phyloP scores from a whole-genome alignment of 2,329 filamentous ascomycete species.

The Mycosphaerelloides madeirae region DNA sequence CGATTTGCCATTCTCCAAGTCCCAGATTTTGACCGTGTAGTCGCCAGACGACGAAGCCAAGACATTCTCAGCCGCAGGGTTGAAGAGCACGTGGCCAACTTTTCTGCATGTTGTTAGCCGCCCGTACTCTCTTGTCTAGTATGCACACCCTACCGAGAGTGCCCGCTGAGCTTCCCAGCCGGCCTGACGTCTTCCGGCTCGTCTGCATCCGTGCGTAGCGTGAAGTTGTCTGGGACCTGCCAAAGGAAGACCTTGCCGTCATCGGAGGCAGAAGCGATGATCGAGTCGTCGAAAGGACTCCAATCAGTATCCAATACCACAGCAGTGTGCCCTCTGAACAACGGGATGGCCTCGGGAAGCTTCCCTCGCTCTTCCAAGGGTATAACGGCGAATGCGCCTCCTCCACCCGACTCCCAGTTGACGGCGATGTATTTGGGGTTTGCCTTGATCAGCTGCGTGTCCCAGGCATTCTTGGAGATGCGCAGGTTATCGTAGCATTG shows the following conservation, averaged over 20 bases:
- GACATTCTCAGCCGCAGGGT: conserved; percentile 91
- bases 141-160: conserved; percentile 63
- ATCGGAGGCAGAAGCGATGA: conserved; percentile 91
- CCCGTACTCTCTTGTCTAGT: background rate
- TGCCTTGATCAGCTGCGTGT: conserved; percentile 96
- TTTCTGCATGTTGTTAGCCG: conserved; percentile 58
- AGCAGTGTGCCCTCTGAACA: conserved; percentile 94
- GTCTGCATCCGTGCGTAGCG: conserved; percentile 75
- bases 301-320: conserved; percentile 97
- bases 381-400: conserved; percentile 94
- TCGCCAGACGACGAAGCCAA: conserved; percentile 94
- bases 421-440: conserved; percentile 95
- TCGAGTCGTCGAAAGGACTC: conserved; percentile 92
- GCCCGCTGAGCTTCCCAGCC: conserved; percentile 74
- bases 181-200: conserved; percentile 78
- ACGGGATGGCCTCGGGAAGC: conserved; percentile 83
- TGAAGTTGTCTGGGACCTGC: conserved; percentile 86
- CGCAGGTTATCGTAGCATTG: conserved; percentile 98
- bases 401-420: conserved; percentile 96
- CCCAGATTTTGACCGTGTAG: conserved; percentile 93
- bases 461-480: conserved; percentile 98
- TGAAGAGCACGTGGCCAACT: conserved; percentile 96
- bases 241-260: conserved; percentile 96
- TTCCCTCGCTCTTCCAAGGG: conserved; percentile 85
- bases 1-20: conserved; percentile 72